Percentiles rank a stretch among this genome's conserved stretches.
Evolutionary conservation across 768 basidiomycete genomes (phyloP).

Genomic region (Mycena galopus): DNA sequence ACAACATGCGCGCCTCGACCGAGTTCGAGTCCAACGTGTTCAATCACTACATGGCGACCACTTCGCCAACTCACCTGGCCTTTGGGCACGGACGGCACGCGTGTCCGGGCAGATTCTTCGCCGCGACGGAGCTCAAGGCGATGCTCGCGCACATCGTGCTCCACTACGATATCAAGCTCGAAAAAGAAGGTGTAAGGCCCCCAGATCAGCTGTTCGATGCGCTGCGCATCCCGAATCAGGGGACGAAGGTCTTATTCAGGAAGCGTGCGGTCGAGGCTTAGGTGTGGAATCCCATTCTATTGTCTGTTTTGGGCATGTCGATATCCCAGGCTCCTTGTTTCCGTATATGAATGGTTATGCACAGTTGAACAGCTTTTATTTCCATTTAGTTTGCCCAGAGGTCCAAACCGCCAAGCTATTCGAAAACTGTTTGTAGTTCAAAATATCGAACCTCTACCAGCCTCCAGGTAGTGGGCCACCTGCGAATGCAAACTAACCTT

Average conservation of each 20-base stretch:
- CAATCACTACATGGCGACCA: background rate
- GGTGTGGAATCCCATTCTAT: too few species aligned
- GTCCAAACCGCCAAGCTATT: too few species aligned
- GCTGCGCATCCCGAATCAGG: background rate
- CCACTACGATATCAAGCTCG: background rate
- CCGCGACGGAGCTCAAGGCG: background rate
- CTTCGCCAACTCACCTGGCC: background rate
- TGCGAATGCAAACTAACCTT: too few species aligned
- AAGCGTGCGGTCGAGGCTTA: too few species aligned
- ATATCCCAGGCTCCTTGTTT: too few species aligned
- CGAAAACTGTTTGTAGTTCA: too few species aligned
- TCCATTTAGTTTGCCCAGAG: too few species aligned
- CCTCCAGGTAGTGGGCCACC: too few species aligned
- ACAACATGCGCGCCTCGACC: background rate
- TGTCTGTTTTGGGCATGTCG: too few species aligned
- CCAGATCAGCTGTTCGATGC: background rate
- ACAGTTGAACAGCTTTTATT: too few species aligned
- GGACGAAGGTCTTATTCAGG: background rate
- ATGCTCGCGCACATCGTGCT: background rate
- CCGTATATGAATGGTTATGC: too few species aligned
- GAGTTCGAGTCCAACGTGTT: background rate
- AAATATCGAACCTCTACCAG: too few species aligned
- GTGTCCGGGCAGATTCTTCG: slow-evolving; percentile 33
- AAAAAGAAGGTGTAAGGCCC: background rate
- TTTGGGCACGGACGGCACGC: background rate